A percentile compares a stretch with the other conserved stretches of the same genome.
Evolutionary conservation across 108 stramenopile species (phyloP).

Genomic region (Stephanodiscus minutulus): DNA sequence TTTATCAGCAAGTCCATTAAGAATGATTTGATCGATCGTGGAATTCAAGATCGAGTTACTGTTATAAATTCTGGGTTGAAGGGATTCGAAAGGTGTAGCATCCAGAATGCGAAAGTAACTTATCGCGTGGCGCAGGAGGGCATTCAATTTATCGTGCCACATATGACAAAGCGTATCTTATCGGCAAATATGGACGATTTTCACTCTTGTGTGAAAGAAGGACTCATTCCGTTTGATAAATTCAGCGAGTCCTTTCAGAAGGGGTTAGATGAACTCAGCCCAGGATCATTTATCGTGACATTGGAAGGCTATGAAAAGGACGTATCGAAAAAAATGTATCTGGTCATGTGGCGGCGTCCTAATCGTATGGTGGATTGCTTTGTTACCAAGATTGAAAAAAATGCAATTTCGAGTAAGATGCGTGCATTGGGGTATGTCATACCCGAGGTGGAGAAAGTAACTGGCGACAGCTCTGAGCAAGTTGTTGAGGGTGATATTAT

Average conservation of each 20-base stretch:
- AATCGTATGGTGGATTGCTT: constrained; percentile 66
- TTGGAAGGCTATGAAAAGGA: constrained; percentile 79
- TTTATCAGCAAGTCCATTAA: constrained; percentile 73
- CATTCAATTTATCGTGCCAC: constrained; percentile 73
- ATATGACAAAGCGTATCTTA: constrained; percentile 82
- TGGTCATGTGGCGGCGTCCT: constrained; percentile 81
- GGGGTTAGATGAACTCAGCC: constrained; percentile 38
- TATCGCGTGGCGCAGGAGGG: constrained; percentile 83
- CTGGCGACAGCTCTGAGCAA: constrained; percentile 7
- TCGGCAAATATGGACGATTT: constrained; percentile 69
- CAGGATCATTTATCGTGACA: constrained; percentile 80
- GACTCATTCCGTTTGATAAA: constrained; percentile 43
- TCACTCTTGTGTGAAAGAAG: constrained; percentile 55
- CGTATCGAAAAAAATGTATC: constrained; percentile 65
- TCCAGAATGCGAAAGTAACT: constrained; percentile 48
- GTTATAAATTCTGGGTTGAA: constrained; percentile 84
- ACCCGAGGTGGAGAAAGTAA: constrained; percentile 16
- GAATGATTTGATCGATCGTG: constrained; percentile 63
- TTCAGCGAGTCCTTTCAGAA: constrained; percentile 62
- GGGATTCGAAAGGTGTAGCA: constrained; percentile 72
- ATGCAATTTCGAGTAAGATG: constrained; percentile 73
- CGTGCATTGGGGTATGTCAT: constrained; percentile 46
- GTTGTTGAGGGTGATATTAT: background rate
- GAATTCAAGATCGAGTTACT: constrained; percentile 72
- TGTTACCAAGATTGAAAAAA: constrained; percentile 77